Conservation (phyloP, 1,139 yeast species). For the Lipomyces yarrowii region DNA sequence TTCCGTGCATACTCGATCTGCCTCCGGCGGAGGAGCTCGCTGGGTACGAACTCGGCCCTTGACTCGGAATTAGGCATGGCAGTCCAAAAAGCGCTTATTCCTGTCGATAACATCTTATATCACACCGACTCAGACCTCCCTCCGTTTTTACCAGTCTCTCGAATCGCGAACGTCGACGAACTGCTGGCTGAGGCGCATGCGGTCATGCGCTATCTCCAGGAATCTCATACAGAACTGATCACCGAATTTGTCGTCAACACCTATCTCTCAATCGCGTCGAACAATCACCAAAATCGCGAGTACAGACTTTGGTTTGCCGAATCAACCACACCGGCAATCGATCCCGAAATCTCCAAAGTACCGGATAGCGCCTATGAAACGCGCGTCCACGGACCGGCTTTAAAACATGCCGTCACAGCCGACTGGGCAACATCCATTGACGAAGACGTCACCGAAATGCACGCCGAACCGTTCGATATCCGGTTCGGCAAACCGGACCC, state of each 20-base stretch:
- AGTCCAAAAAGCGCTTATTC: constrained; percentile 46
- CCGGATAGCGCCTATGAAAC: constrained; percentile 24
- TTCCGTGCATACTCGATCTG: constrained; percentile 42
- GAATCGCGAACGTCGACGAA: constrained; percentile 47
- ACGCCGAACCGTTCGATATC: not conserved
- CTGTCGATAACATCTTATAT: constrained; percentile 38
- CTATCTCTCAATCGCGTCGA: constrained; percentile 58
- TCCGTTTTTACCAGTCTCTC: constrained; percentile 39
- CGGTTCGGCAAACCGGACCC: constrained; percentile 47
- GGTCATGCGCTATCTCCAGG: constrained; percentile 60
- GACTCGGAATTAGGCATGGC: constrained; percentile 51
- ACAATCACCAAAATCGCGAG: constrained; percentile 52
- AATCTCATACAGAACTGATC: constrained; percentile 50
- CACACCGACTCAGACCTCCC: constrained; percentile 40
- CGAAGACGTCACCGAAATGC: not conserved
- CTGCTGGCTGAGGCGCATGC: constrained; percentile 79
- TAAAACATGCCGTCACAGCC: not conserved
- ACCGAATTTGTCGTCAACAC: constrained; percentile 51
- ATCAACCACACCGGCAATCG: constrained; percentile 47
- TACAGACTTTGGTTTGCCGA: constrained; percentile 55
- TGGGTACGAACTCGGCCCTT: constrained; percentile 32
- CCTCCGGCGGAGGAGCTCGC: constrained; percentile 34
- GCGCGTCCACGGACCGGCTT: not conserved
- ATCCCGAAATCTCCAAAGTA: constrained; percentile 5
- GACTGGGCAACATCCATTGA: not conserved